These are phyloP conservation scores for Picochlorum sp. DNA, from an alignment of 139 green algal genomes.

Conservation along the genomic window DNA sequence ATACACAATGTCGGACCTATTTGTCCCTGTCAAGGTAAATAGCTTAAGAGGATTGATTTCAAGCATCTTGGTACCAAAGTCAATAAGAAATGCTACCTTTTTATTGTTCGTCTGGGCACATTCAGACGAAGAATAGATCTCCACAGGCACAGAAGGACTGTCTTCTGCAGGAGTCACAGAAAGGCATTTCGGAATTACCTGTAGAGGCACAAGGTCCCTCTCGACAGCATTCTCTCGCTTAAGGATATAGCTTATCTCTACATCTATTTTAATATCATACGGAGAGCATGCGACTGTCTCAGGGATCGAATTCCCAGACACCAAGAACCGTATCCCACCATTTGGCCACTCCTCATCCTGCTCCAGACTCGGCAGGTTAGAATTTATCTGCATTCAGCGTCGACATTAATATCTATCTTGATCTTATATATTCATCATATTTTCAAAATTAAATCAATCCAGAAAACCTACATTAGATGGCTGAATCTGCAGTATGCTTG, in stretches of 20 bases:
- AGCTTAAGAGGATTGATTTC: conserved; percentile 6
- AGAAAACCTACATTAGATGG: neutral
- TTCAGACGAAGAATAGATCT: neutral
- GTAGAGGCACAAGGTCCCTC: neutral
- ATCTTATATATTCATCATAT: too few relatives aligned
- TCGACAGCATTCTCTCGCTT: neutral
- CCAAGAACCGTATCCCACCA: neutral
- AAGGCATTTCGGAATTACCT: neutral
- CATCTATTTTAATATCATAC: neutral
- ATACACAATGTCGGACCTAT: neutral
- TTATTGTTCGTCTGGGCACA: neutral
- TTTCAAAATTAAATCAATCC: neutral
- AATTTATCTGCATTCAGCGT: too few relatives aligned
- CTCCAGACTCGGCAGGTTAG: conserved; percentile 1
- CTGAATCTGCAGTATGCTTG: neutral
- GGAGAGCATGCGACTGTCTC: neutral
- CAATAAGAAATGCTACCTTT: conserved; percentile 1
- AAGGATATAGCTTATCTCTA: neutral
- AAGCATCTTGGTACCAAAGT: neutral
- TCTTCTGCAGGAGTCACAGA: neutral
- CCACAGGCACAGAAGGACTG: neutral
- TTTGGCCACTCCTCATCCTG: neutral
- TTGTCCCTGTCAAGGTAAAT: conserved; percentile 3
- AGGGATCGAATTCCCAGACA: neutral
- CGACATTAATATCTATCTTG: too few relatives aligned